phyloP scores from a whole-genome alignment of 2,329 filamentous ascomycete genomes.

The Dactylellina parvicollis region DNA sequence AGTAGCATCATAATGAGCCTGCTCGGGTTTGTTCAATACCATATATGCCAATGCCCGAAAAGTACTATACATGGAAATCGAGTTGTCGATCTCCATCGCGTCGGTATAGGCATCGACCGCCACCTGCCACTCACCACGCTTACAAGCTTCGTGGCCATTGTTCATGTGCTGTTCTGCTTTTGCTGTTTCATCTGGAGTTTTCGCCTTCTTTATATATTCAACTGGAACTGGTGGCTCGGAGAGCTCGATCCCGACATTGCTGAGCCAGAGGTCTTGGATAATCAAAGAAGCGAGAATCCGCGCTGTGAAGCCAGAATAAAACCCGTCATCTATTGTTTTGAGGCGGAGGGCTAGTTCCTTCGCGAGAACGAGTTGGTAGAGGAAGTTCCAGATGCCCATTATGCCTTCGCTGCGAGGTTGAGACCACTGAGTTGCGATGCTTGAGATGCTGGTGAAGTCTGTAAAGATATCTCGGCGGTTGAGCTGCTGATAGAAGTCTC shows the following conservation, averaged over 20 bases:
- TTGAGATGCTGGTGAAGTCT: conserved; percentile 22
- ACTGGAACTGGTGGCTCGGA: conserved; percentile 9
- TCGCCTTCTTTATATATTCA: conserved; percentile 5
- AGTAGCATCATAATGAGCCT: conserved; percentile 13
- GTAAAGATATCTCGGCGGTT: conserved; percentile 37
- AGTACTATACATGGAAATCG: conserved; percentile 10
- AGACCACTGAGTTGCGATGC: conserved; percentile 26
- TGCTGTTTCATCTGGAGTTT: conserved; percentile 15
- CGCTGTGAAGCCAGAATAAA: conserved; percentile 32
- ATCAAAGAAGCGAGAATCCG: conserved; percentile 37
- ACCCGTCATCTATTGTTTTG: conserved; percentile 6
- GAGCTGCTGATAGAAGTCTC: conserved; percentile 29
- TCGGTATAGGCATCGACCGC: conserved; percentile 38
- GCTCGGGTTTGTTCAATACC: conserved; percentile 4
- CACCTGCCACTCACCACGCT: conserved; percentile 20
- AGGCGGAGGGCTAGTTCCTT: conserved; percentile 35
- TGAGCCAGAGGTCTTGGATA: conserved; percentile 32
- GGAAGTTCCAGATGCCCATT: conserved; percentile 42
- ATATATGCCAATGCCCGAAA: conserved; percentile 28
- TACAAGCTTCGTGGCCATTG: conserved; percentile 18
- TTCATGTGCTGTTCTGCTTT: conserved; percentile 23
- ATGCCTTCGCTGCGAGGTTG: conserved; percentile 12
- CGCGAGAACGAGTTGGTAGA: conserved; percentile 41
- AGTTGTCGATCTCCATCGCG: conserved; percentile 38
- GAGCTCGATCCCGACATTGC: conserved; percentile 25